A percentile compares a stretch with the other conserved stretches of the same genome.
Conservation (phyloP, 208 protist genomes). For the Herpetomonas tarakana region DNA sequence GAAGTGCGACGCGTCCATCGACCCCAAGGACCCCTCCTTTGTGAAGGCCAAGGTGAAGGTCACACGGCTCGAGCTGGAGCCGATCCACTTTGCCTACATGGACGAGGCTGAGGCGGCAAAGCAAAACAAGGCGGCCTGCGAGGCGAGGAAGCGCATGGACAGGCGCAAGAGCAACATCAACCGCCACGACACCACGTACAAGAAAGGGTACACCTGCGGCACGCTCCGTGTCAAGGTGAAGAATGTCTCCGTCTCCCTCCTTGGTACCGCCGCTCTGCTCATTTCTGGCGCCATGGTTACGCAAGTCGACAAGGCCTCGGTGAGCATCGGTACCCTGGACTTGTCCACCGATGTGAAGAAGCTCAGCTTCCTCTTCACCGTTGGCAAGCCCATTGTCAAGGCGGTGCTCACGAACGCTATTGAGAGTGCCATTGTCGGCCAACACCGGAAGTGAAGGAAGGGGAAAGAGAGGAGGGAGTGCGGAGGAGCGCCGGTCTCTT, state of each 20-base stretch:
- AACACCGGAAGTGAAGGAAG: slow-evolving; percentile 2
- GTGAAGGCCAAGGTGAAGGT: slow-evolving; percentile 32
- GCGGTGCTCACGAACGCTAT: slow-evolving; percentile 13
- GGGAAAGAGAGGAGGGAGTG: not conserved
- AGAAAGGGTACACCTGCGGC: slow-evolving; percentile 3
- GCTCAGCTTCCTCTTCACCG: slow-evolving; percentile 36
- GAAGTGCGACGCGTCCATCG: slow-evolving; percentile 28
- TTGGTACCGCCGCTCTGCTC: slow-evolving; percentile 9
- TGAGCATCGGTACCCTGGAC: slow-evolving; percentile 22
- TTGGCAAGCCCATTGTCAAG: slow-evolving; percentile 50
- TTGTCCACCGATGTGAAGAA: slow-evolving; percentile 35
- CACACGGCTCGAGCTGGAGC: slow-evolving; percentile 31
- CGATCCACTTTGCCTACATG: slow-evolving; percentile 33
- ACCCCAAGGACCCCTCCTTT: slow-evolving; percentile 20
- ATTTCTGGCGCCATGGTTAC: slow-evolving; percentile 12
- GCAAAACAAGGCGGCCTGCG: not conserved
- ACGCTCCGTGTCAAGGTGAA: slow-evolving; percentile 16
- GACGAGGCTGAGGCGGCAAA: slow-evolving; percentile 13
- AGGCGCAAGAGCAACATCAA: not conserved
- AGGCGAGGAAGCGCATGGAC: not conserved
- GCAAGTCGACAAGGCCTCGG: slow-evolving; percentile 12
- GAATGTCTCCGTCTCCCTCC: slow-evolving; percentile 16
- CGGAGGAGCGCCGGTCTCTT: too few species aligned
- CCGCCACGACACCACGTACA: not conserved
- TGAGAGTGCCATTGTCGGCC: not conserved